These are phyloP conservation scores for Reutealis trisperma DNA, from an alignment of 345 rosid species.

Conservation along the genomic window DNA sequence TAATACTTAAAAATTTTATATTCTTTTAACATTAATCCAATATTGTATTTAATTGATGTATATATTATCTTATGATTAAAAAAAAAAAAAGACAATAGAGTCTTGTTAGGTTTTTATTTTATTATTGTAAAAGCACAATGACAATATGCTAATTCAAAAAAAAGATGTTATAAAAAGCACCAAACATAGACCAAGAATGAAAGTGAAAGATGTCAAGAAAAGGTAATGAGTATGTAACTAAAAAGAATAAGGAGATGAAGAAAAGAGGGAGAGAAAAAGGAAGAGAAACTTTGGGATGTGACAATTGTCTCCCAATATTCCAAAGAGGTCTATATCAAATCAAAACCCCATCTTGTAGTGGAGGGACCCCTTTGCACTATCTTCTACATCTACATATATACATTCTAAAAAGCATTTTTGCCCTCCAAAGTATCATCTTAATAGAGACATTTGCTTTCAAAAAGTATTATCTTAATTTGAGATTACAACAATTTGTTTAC, in stretches of 20 bases:
- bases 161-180: conserved; percentile 19
- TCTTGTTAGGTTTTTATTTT: neutral
- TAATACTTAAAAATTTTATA: too few species aligned
- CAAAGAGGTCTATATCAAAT: conserved; percentile 40
- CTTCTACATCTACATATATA: neutral
- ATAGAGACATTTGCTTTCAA: neutral
- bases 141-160: conserved; percentile 3
- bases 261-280: conserved; percentile 8
- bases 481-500: too few species aligned
- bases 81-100: neutral
- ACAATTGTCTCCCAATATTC: conserved; percentile 53
- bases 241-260: conserved; percentile 25
- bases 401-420: too few species aligned
- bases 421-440: neutral
- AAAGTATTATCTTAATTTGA: neutral
- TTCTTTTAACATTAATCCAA: too few species aligned
- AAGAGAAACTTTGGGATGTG: conserved; percentile 47
- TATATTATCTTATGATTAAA: too few species aligned
- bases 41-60: too few species aligned
- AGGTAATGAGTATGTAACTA: conserved; percentile 26
- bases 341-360: conserved; percentile 28
- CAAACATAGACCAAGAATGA: conserved; percentile 29
- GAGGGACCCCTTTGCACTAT: conserved; percentile 44
- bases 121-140: neutral
- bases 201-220: conserved; percentile 37